These are phyloP conservation scores for Biscutella auriculata DNA, from an alignment of 441 rosid species.

Conservation along the genomic window DNA sequence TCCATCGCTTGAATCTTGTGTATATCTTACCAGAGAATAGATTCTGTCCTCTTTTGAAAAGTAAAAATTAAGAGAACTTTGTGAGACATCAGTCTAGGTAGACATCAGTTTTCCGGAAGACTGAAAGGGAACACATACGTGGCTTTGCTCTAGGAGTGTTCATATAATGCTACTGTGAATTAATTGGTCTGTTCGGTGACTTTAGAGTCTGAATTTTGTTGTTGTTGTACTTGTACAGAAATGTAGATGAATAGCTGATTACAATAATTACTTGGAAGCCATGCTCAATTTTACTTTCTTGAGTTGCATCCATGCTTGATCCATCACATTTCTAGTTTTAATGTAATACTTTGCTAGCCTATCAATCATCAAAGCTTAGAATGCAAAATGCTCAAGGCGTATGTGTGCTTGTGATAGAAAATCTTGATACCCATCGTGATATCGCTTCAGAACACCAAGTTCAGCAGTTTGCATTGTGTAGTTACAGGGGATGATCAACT, in stretches of 20 bases:
- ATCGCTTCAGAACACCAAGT: background rate
- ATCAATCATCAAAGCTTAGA: background rate
- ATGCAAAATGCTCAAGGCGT: background rate
- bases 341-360: background rate
- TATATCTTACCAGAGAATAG: background rate
- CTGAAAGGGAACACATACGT: background rate
- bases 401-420: background rate
- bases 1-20: background rate
- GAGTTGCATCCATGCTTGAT: conserved; percentile 4
- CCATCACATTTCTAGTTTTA: background rate
- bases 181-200: background rate
- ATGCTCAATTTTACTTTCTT: background rate
- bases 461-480: background rate
- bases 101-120: background rate
- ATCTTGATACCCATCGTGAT: background rate
- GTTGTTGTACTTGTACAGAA: background rate
- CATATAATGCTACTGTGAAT: background rate
- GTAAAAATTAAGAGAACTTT: background rate
- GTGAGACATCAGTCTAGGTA: background rate
- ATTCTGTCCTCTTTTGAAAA: background rate
- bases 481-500: background rate
- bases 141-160: background rate
- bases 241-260: background rate
- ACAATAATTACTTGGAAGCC: background rate
- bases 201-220: background rate